These are phyloP conservation scores for Pseudogymnoascus sp. DNA, from an alignment of 2,329 filamentous ascomycete genomes.

Conservation along the genomic window DNA sequence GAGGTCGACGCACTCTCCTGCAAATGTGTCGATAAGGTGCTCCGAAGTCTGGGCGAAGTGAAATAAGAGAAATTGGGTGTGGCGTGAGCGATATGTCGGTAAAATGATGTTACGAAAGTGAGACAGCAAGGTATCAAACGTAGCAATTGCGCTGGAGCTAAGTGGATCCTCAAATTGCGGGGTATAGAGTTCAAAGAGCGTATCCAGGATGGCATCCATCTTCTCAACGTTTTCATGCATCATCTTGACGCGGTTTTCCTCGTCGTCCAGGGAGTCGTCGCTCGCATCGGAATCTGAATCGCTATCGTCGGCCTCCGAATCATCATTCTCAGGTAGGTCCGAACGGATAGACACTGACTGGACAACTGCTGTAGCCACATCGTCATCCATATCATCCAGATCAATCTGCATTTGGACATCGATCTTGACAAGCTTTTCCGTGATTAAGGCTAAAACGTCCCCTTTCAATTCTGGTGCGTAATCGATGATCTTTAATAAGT, in stretches of 20 bases:
- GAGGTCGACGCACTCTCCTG: slow-evolving; percentile 66
- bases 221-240: slow-evolving; percentile 81
- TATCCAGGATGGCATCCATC: slow-evolving; percentile 82
- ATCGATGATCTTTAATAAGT: slow-evolving; percentile 67
- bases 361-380: slow-evolving; percentile 67
- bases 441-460: slow-evolving; percentile 75
- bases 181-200: slow-evolving; percentile 77
- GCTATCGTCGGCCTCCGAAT: slow-evolving; percentile 47
- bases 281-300: slow-evolving; percentile 66
- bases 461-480: slow-evolving; percentile 73
- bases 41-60: slow-evolving; percentile 84
- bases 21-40: slow-evolving; percentile 73
- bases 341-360: slow-evolving; percentile 38
- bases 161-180: slow-evolving; percentile 63
- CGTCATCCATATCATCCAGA: slow-evolving; percentile 86
- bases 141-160: slow-evolving; percentile 60
- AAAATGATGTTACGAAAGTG: slow-evolving; percentile 86
- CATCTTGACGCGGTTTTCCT: slow-evolving; percentile 56
- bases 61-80: slow-evolving; percentile 93
- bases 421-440: slow-evolving; percentile 82
- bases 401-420: slow-evolving; percentile 94
- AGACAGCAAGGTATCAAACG: slow-evolving; percentile 70
- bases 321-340: slow-evolving; percentile 38
- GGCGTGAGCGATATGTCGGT: slow-evolving; percentile 82
- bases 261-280: slow-evolving; percentile 61